Base-by-base conservation (phyloP, 2,329 filamentous ascomycete species). In the Podosphaera xanthii region DNA sequence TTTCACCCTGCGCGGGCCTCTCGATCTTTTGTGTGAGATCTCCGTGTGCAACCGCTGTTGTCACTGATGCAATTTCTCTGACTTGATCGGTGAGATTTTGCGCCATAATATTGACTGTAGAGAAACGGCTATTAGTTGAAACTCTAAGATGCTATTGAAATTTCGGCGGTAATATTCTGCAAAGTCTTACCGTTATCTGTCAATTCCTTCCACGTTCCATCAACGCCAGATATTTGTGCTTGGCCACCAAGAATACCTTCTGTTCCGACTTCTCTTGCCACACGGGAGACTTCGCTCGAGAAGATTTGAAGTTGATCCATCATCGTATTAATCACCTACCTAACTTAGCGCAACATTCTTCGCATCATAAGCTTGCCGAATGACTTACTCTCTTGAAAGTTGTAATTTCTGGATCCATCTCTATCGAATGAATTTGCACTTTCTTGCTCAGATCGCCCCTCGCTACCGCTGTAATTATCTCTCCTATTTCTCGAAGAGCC, bases 231-330 rank as follows among this genome's bases (percentile, higher is more conserved):
- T 62, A 97, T 91, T 70, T 89, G 85, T 61, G 91, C 91, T 71
- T 97, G 91, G 50, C 91, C 91, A 67, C 91, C 91, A 49, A 97
- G 82, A 63, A 92, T 84, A 68, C 91, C 91, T 71, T 97, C 90
- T 10, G 91, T 97, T 65, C 91, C 91, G 75, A 97, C 91, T 72
- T 97, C 91, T 70, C 88, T 86, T 58, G 91, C 91, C 65, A 97
- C 83, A 65, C 88, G 85, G 40, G 91, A 96, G 67, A 97, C 91
- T 74, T 97, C 90, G 71, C 87, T 94, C 64, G 91, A 91, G 71
- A 97, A 97, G 61, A 94, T 87, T 70, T 96, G 90, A 61, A 97
- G 78, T 72, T 96, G 91, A 69, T 97, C 91, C 81, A 97, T 94
- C 91, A 97, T 97, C 65, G 87, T 94, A 71, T 97, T 97, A 74